Conservation (phyloP, 176 grass and related monocot genomes). For the Cymbopogon citratus region DNA sequence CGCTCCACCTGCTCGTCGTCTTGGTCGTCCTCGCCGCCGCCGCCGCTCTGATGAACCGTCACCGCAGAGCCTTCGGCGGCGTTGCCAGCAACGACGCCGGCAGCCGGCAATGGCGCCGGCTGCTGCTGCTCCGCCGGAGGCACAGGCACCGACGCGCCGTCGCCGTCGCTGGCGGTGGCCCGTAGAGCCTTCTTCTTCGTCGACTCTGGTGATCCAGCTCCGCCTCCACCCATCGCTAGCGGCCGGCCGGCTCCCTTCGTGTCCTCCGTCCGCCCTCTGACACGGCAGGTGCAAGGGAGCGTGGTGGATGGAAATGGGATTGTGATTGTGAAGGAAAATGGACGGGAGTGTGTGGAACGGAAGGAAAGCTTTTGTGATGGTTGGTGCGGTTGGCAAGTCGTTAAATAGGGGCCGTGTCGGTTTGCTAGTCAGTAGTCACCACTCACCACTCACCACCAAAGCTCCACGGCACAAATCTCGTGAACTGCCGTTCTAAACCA, state of each 20-base stretch:
- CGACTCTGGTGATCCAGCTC: background rate
- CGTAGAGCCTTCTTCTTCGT: background rate
- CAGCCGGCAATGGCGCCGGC: background rate
- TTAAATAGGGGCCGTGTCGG: background rate
- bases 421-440: background rate
- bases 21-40: background rate
- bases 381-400: background rate
- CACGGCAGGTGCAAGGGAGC: no score
- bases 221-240: background rate
- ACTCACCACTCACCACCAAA: background rate
- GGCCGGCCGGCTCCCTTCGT: background rate
- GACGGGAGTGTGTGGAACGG: background rate
- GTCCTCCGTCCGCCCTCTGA: background rate
- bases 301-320: background rate
- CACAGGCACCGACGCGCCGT: background rate
- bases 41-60: background rate
- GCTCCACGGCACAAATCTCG: background rate
- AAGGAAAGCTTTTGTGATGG: background rate
- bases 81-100: background rate
- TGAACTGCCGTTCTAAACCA: no score
- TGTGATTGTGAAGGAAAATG: background rate
- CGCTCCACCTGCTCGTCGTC: conserved; percentile 35
- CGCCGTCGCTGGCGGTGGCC: background rate
- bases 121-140: background rate
- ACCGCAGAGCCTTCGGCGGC: background rate